These are phyloP conservation scores for Persicaria maculosa DNA, from an alignment of 148 eudicot genomes.

Conservation along the genomic window DNA sequence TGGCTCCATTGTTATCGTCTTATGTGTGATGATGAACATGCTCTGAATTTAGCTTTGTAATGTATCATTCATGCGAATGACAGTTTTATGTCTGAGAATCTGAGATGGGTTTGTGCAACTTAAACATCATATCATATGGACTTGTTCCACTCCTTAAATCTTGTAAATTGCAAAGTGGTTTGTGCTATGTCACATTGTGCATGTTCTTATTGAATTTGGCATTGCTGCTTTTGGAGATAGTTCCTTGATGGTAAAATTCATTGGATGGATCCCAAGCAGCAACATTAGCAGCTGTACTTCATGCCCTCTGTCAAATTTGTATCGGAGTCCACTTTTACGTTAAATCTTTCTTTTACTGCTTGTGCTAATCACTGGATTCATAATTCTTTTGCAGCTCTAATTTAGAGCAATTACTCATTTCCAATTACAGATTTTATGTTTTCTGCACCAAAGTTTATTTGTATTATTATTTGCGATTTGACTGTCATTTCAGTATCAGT, in stretches of 20 bases:
- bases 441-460: too few relatives aligned
- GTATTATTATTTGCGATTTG: too few relatives aligned
- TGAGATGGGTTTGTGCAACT: neutral
- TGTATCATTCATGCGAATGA: slow-evolving; percentile 8
- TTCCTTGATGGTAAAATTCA: too few relatives aligned
- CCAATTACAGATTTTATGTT: neutral
- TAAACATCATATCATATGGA: slow-evolving; percentile 1
- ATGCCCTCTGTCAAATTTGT: too few relatives aligned
- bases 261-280: too few relatives aligned
- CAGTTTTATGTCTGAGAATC: neutral
- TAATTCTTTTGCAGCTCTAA: neutral
- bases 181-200: neutral
- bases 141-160: neutral
- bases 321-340: too few relatives aligned
- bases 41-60: slow-evolving; percentile 9
- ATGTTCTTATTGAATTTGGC: neutral
- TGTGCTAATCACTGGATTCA: too few relatives aligned
- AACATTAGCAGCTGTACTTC: too few relatives aligned
- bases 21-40: slow-evolving; percentile 10
- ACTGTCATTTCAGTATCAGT: too few relatives aligned
- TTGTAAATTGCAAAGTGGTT: neutral
- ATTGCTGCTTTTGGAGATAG: neutral
- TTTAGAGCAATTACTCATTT: neutral
- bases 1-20: slow-evolving; percentile 7
- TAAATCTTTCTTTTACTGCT: too few relatives aligned